phyloP scores from a whole-genome alignment of 2,329 filamentous ascomycete genomes.

The Cladophialophora immunda region DNA sequence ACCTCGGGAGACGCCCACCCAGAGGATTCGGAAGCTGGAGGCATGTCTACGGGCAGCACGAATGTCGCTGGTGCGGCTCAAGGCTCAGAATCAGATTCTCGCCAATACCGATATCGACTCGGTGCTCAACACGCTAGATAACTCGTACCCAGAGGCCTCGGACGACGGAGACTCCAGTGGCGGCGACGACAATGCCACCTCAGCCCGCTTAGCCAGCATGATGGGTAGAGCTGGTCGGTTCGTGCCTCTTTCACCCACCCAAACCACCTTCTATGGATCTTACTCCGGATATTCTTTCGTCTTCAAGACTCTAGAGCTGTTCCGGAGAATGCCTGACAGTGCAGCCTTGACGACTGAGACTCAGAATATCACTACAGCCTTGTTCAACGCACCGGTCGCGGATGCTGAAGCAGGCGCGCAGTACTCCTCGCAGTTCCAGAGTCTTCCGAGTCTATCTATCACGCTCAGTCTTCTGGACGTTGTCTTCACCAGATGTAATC shows the following conservation, averaged over 20 bases:
- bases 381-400: conserved; percentile 31
- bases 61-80: conserved; percentile 28
- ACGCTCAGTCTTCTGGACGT: conserved; percentile 29
- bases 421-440: conserved; percentile 16
- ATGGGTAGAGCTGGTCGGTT: conserved; percentile 25
- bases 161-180: conserved; percentile 24
- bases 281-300: conserved; percentile 33
- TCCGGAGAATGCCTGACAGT: conserved; percentile 25
- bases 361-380: conserved; percentile 20
- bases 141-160: conserved; percentile 23
- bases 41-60: conserved; percentile 30
- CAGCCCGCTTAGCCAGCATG: conserved; percentile 31
- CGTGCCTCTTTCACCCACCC: conserved; percentile 24
- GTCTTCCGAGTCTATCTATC: conserved; percentile 23
- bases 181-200: conserved; percentile 17
- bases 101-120: conserved; percentile 25
- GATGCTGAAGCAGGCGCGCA: conserved; percentile 11
- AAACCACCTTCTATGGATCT: conserved; percentile 33
- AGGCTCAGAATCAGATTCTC: conserved; percentile 20
- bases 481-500: conserved; percentile 33
- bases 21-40: conserved; percentile 38
- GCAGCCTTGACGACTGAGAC: conserved; percentile 11
- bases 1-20: conserved; percentile 35
- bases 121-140: conserved; percentile 28
- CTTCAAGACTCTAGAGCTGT: conserved; percentile 35